These are phyloP conservation scores for Syzygium grande DNA, from an alignment of 345 rosid genomes.

Conservation along the genomic window DNA sequence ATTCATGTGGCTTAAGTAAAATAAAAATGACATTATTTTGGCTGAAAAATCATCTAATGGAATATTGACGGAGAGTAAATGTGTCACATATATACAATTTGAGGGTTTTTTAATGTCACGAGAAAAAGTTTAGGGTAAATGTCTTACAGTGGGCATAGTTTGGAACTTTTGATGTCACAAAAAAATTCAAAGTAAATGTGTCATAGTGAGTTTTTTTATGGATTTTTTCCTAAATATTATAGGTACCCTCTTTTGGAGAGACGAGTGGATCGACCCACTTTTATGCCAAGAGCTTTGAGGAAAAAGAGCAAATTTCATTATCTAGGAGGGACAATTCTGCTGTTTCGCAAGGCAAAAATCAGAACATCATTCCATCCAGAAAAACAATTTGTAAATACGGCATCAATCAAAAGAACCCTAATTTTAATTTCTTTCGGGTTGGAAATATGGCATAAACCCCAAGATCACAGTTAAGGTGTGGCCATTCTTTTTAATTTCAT, in stretches of 20 bases:
- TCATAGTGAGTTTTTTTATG: too few relatives aligned
- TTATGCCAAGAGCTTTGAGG: not conserved
- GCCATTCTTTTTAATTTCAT: not conserved
- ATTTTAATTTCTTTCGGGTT: not conserved
- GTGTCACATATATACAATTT: too few relatives aligned
- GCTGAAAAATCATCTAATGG: too few relatives aligned
- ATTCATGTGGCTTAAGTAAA: too few relatives aligned
- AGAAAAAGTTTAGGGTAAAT: too few relatives aligned
- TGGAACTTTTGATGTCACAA: too few relatives aligned
- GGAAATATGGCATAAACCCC: not conserved
- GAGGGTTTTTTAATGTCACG: too few relatives aligned
- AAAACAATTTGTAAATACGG: too few relatives aligned
- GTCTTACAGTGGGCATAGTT: too few relatives aligned
- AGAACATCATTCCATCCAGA: not conserved
- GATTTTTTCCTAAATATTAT: not conserved
- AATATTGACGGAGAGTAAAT: too few relatives aligned
- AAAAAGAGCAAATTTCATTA: not conserved
- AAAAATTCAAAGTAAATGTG: too few relatives aligned
- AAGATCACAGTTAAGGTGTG: not conserved
- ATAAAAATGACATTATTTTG: too few relatives aligned
- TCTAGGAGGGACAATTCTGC: rapidly evolving
- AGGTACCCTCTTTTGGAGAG: not conserved
- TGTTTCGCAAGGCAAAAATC: not conserved
- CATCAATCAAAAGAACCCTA: not conserved
- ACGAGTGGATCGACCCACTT: not conserved